A percentile compares a stretch with the other conserved stretches of the same genome.
Conservation (phyloP, 2,329 filamentous ascomycete genomes). For the Penicillium sp. region DNA sequence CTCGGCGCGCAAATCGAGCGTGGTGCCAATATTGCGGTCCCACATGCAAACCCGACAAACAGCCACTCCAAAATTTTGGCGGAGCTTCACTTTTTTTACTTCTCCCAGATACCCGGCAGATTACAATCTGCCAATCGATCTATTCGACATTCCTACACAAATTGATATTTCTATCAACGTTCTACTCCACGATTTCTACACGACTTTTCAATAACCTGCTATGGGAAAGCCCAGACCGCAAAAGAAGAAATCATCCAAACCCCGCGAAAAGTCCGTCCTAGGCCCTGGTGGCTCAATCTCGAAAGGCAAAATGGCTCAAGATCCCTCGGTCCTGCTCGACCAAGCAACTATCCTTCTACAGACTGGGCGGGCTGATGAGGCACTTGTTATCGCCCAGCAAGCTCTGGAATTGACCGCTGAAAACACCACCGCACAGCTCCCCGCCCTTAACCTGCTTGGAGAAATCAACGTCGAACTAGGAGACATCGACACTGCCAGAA, state of each 20-base stretch:
- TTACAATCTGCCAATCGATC: not conserved
- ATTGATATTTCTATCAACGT: not conserved
- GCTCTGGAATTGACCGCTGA: conserved; percentile 44
- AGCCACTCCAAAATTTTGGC: conserved; percentile 30
- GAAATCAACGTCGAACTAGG: conserved; percentile 80
- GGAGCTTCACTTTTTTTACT: conserved; percentile 26
- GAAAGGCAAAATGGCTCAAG: conserved; percentile 47
- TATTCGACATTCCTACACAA: not conserved
- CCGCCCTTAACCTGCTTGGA: conserved; percentile 71
- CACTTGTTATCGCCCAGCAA: conserved; percentile 53
- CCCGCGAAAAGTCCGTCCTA: conserved; percentile 43
- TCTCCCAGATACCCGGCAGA: conserved; percentile 7
- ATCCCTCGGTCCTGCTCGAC: conserved; percentile 54
- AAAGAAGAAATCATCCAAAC: conserved; percentile 43
- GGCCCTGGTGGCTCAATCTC: conserved; percentile 40
- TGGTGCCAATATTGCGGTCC: conserved; percentile 29
- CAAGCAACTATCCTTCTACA: conserved; percentile 56
- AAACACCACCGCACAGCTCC: conserved; percentile 40
- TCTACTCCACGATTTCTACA: not conserved
- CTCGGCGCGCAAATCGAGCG: conserved; percentile 14
- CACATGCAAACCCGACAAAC: conserved; percentile 44
- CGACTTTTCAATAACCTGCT: conserved; percentile 17
- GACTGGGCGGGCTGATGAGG: conserved; percentile 56
- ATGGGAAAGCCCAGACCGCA: conserved; percentile 54
- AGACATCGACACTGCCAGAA: conserved; percentile 69